Evolutionary conservation across 2,329 filamentous ascomycete species (phyloP).

Genomic region (Neofusicoccum sp.): DNA sequence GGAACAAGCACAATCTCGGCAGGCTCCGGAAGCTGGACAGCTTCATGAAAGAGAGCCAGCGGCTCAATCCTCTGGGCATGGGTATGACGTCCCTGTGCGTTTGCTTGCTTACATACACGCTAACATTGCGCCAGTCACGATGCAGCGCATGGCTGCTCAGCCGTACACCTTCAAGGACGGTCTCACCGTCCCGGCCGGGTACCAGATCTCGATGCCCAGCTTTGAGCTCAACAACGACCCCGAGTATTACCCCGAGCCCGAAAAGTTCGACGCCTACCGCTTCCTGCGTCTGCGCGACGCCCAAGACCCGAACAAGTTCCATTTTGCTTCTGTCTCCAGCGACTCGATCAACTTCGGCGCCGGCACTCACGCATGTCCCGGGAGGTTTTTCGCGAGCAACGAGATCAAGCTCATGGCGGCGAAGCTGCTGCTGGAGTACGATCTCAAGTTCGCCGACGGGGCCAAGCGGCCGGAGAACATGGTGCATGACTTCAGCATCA

Average conservation of each 20-base stretch:
- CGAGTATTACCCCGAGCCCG: background rate
- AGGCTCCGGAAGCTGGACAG: conserved; percentile 6
- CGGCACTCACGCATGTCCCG: conserved; percentile 30
- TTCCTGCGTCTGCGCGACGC: background rate
- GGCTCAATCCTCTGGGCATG: background rate
- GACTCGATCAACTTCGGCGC: background rate
- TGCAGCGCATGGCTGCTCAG: background rate
- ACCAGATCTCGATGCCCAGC: background rate
- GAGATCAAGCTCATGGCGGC: conserved; percentile 35
- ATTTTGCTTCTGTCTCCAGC: background rate
- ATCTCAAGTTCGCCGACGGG: conserved; percentile 13
- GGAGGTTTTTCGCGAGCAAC: conserved; percentile 32
- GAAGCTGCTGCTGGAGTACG: conserved; percentile 27
- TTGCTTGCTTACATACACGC: background rate
- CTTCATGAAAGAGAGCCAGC: conserved; percentile 19
- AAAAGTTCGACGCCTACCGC: background rate
- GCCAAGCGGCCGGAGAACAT: too few species aligned
- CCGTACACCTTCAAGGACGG: background rate
- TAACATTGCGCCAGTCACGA: background rate
- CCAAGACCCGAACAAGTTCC: background rate
- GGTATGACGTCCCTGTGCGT: background rate
- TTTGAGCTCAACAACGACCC: background rate
- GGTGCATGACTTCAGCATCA: conserved; percentile 23
- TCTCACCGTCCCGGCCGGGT: background rate
- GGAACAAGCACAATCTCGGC: background rate